Conservation (phyloP, 495 filamentous ascomycete species). For the Tuber borchii region DNA sequence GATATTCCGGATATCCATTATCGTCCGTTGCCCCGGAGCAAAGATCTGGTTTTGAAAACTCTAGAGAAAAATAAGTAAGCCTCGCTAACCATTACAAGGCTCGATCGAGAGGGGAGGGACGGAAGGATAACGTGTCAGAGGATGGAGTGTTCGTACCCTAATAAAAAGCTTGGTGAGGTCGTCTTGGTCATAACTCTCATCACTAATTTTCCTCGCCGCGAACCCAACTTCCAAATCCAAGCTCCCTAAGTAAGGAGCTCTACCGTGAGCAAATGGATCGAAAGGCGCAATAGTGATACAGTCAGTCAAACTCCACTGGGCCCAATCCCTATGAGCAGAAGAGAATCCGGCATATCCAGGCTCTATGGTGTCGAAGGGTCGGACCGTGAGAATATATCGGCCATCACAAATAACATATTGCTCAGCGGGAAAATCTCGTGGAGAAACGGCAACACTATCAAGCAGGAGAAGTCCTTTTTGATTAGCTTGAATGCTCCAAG, state of each 20-base stretch:
- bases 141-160: conserved; percentile 45
- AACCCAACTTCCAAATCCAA: conserved; percentile 83
- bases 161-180: conserved; percentile 66
- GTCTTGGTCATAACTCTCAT: conserved; percentile 71
- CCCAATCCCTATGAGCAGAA: conserved; percentile 83
- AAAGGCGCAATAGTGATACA: conserved; percentile 66
- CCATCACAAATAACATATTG: conserved; percentile 63
- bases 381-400: conserved; percentile 70
- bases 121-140: neutral
- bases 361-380: conserved; percentile 62
- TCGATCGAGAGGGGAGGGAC: too few relatives aligned
- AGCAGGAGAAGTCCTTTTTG: neutral
- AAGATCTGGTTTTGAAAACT: conserved; percentile 84
- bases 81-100: neutral
- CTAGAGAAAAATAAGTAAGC: conserved; percentile 42
- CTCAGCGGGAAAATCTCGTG: conserved; percentile 65
- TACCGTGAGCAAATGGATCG: conserved; percentile 67
- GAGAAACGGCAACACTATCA: conserved; percentile 60
- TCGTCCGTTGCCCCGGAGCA: conserved; percentile 72
- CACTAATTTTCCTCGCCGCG: conserved; percentile 63
- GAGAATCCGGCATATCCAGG: conserved; percentile 75
- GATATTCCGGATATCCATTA: conserved; percentile 78
- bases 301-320: conserved; percentile 69
- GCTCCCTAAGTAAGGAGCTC: conserved; percentile 65
- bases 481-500: neutral